Percentiles rank a stretch among this genome's conserved stretches.
These are phyloP conservation scores for Didymellaceae sp. DNA, from an alignment of 2,329 filamentous ascomycete species.

Conservation along the genomic window DNA sequence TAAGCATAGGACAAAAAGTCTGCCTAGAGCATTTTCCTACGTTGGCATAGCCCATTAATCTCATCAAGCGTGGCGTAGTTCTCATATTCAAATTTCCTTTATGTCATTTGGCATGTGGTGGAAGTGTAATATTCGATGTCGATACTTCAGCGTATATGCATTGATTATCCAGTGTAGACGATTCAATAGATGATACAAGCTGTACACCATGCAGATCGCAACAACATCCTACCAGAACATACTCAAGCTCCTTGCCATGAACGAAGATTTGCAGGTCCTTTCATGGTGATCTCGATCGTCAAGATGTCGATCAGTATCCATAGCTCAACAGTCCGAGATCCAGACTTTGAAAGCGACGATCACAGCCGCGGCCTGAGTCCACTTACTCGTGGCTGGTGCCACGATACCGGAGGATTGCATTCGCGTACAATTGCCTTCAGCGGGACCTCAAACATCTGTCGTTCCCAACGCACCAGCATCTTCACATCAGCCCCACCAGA, in stretches of 20 bases:
- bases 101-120: conserved; percentile 16
- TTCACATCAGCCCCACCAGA: conserved; percentile 2
- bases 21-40: conserved; percentile 20
- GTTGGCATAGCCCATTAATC: conserved; percentile 26
- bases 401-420: background rate
- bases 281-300: conserved; percentile 5
- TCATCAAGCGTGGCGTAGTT: conserved; percentile 26
- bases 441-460: conserved; percentile 1
- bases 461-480: conserved; percentile 4
- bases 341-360: background rate
- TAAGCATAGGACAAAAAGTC: conserved; percentile 8
- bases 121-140: conserved; percentile 32
- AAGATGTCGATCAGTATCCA: background rate
- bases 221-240: background rate
- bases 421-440: background rate
- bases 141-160: conserved; percentile 31
- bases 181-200: conserved; percentile 1
- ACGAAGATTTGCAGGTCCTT: background rate
- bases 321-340: background rate
- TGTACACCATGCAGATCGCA: conserved; percentile 1
- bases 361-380: background rate
- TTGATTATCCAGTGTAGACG: conserved; percentile 19
- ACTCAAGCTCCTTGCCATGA: background rate
- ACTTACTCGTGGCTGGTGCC: background rate
- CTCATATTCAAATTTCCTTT: conserved; percentile 14